These are phyloP conservation scores for Teratosphaeria destructans DNA, from an alignment of 2,329 filamentous ascomycete genomes.

Conservation along the genomic window DNA sequence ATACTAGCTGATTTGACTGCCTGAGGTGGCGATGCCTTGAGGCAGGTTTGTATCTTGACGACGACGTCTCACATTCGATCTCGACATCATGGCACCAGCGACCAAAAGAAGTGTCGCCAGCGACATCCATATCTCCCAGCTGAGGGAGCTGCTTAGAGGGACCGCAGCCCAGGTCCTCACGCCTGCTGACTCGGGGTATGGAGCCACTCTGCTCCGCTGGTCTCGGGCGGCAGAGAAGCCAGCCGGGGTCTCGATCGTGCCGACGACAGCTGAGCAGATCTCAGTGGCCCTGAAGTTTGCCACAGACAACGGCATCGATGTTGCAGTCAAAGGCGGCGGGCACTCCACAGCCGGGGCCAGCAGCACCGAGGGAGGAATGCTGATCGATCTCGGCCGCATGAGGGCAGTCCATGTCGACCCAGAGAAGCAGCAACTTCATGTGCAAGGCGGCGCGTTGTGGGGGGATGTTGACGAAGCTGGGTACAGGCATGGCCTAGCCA, in stretches of 20 bases:
- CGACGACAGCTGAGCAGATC: conserved; percentile 32
- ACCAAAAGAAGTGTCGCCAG: background rate
- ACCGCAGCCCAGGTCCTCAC: background rate
- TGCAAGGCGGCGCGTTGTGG: conserved; percentile 18
- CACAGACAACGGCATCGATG: conserved; percentile 33
- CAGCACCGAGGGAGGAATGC: conserved; percentile 42
- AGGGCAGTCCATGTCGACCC: conserved; percentile 39
- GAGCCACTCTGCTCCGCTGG: conserved; percentile 8
- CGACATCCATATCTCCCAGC: background rate
- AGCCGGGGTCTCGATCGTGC: conserved; percentile 35
- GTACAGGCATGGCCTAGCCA: conserved; percentile 43
- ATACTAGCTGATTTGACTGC: too few relatives aligned
- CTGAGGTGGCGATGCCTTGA: too few relatives aligned
- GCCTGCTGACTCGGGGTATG: background rate
- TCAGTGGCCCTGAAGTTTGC: conserved; percentile 37
- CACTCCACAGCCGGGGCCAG: conserved; percentile 45
- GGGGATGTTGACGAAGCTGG: conserved; percentile 36
- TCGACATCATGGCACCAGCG: background rate
- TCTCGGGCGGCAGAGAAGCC: conserved; percentile 18
- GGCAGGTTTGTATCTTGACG: too few relatives aligned
- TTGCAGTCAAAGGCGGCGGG: conserved; percentile 46
- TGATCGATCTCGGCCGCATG: conserved; percentile 47
- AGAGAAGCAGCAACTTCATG: conserved; percentile 21
- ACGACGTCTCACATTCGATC: too few relatives aligned
- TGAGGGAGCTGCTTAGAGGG: background rate